Evolutionary conservation across 2,329 filamentous ascomycete genomes (phyloP), one percentile per base, ranked within the genome.

Genomic region (Aspergillus spinulosporus): DNA sequence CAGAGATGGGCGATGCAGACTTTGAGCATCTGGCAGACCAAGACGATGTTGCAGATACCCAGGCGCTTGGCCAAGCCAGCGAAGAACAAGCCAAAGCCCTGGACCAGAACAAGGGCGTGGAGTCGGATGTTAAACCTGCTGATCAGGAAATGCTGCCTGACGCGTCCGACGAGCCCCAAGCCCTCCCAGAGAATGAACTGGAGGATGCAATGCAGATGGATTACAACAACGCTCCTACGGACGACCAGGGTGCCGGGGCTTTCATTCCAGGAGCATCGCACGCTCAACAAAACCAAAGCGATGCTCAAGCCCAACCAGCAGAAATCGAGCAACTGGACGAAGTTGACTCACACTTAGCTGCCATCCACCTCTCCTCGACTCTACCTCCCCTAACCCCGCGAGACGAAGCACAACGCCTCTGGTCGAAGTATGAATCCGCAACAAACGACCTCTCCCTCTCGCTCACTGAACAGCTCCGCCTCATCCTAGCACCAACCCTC

Each of bases 21-120:
- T 97, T 97, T 68, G 92, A 97, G 76, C 94, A 99, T 74, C 79
- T 97, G 3, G 88, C 88, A 59, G 86, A 97, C 62, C 90, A 97
- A 58, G 84, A 94, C 31, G 84, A 87, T 29, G 82, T 87, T 52
- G 84, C 88, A n/a, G 92, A 97, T 70, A 87, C 91, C 1, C 94
- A 99, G 75, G 94, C 94, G 11, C 83, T 99, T 67, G 95, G 94
- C 34, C 88, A 89, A 39, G 90, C 93, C 4, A 89, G 85, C 8
- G 88, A 96, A 60, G 93, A 99, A 28, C 90, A 97, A 71, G 89
- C 89, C 2, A 87, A 87, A 63, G 88, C 89, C 5, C 82, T 99
- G 54, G 90, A 97, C 67, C 89, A 97, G 64, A 85, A 89, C 48
- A 94, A 95, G 84, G 92, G 89, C 1, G 85, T 96, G 56, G 90